Conservation (phyloP, 1,284 basidiomycete genomes). For the Inonotus hispidus region DNA sequence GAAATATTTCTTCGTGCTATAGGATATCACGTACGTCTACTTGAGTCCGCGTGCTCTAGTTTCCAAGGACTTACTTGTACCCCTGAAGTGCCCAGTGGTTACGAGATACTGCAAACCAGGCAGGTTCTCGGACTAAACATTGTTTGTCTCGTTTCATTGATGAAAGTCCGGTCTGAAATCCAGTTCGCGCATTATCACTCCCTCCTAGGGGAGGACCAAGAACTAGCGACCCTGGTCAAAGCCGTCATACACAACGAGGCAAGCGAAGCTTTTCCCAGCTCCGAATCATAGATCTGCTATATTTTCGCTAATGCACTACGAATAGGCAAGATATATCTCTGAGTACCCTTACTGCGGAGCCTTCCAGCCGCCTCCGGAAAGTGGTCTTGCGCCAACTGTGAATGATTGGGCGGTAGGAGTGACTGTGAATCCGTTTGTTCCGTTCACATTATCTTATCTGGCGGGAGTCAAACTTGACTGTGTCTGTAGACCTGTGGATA, state of each 20-base stretch:
- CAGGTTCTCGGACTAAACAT: conserved; percentile 22
- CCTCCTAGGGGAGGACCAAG: conserved; percentile 49
- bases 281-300: background rate
- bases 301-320: background rate
- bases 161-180: background rate
- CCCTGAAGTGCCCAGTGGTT: conserved; percentile 42
- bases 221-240: conserved; percentile 59
- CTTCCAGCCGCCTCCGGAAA: conserved; percentile 73
- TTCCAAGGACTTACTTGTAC: background rate
- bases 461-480: background rate
- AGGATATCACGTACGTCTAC: conserved; percentile 59
- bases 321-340: conserved; percentile 56
- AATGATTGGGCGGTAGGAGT: conserved; percentile 65
- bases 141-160: background rate
- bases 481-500: conserved; percentile 51
- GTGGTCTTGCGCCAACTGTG: conserved; percentile 52
- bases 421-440: conserved; percentile 60
- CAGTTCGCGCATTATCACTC: conserved; percentile 65
- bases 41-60: background rate
- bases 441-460: background rate
- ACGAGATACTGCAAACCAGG: conserved; percentile 73
- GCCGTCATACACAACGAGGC: conserved; percentile 70
- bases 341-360: conserved; percentile 71
- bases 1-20: conserved; percentile 13
- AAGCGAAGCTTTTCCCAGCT: background rate